A percentile compares a stretch with the other conserved stretches of the same genome.
These are phyloP conservation scores for Dactylellina haptotyla DNA, from an alignment of 2,329 filamentous ascomycete species.

Conservation along the genomic window DNA sequence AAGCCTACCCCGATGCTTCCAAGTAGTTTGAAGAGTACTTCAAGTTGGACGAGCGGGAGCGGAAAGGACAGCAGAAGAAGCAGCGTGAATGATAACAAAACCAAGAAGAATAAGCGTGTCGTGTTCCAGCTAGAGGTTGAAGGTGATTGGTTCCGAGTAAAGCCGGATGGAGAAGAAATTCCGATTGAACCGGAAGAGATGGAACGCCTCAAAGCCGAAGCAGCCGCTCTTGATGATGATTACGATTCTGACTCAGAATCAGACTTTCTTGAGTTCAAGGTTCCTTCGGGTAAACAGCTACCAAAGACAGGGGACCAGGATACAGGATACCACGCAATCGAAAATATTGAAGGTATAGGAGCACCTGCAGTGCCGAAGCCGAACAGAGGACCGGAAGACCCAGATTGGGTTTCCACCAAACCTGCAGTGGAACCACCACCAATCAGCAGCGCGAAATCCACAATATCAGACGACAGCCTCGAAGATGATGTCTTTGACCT, in stretches of 20 bases:
- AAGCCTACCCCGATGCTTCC: constrained; percentile 19
- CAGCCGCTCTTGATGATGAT: constrained; percentile 18
- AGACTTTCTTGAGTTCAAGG: constrained; percentile 49
- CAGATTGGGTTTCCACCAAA: constrained; percentile 50
- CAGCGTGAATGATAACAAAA: constrained; percentile 41
- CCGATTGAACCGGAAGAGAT: constrained; percentile 48
- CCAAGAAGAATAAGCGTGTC: constrained; percentile 54
- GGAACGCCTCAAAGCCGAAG: constrained; percentile 32
- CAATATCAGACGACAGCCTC: constrained; percentile 48
- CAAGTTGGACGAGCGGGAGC: constrained; percentile 51
- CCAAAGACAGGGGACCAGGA: constrained; percentile 8
- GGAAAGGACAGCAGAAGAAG: constrained; percentile 51
- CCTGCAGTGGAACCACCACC: constrained; percentile 21
- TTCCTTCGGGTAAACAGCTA: constrained; percentile 27
- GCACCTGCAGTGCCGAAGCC: constrained; percentile 21
- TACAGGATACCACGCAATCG: constrained; percentile 33
- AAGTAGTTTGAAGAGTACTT: constrained; percentile 52
- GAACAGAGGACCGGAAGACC: constrained; percentile 45
- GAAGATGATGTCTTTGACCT: constrained; percentile 52
- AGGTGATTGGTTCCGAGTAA: constrained; percentile 49
- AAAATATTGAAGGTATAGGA: constrained; percentile 18
- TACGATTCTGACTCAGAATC: constrained; percentile 53
- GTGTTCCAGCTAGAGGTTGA: constrained; percentile 52
- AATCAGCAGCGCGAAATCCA: constrained; percentile 45
- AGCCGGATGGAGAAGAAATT: constrained; percentile 52